Evolutionary conservation across 2,329 filamentous ascomycete genomes (phyloP).

Genomic region (Colletotrichum australisinense): DNA sequence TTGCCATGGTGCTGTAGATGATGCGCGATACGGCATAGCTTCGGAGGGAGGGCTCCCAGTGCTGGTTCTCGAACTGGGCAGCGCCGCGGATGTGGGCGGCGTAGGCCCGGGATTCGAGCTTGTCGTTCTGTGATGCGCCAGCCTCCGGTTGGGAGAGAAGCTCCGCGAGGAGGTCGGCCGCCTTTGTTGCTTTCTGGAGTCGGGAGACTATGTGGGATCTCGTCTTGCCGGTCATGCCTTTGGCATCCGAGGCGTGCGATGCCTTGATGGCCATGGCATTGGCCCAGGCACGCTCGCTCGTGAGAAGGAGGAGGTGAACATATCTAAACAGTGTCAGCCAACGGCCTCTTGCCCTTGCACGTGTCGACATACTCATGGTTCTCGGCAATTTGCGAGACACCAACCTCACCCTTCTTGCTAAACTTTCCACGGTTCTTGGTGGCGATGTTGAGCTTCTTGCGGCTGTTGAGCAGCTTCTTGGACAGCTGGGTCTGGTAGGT

Average conservation of each 20-base stretch:
- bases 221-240: slow-evolving; percentile 81
- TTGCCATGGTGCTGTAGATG: slow-evolving; percentile 82
- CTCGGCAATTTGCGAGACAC: slow-evolving; percentile 77
- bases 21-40: slow-evolving; percentile 82
- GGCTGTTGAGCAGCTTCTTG: slow-evolving; percentile 83
- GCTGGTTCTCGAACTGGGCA: slow-evolving; percentile 86
- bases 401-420: slow-evolving; percentile 75
- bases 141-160: slow-evolving; percentile 71
- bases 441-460: slow-evolving; percentile 86
- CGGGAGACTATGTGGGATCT: slow-evolving; percentile 91
- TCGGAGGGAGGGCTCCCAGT: slow-evolving; percentile 82
- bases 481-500: slow-evolving; percentile 85
- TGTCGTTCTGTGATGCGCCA: slow-evolving; percentile 76
- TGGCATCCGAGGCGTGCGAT: slow-evolving; percentile 80
- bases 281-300: slow-evolving; percentile 92
- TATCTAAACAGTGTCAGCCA: slow-evolving; percentile 63
- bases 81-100: slow-evolving; percentile 80
- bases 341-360: neutral
- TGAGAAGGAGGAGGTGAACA: slow-evolving; percentile 83
- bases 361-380: slow-evolving; percentile 74
- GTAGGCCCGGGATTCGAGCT: slow-evolving; percentile 90
- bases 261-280: slow-evolving; percentile 96
- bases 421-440: slow-evolving; percentile 92
- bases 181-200: slow-evolving; percentile 80
- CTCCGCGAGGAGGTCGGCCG: slow-evolving; percentile 75